phyloP scores from a whole-genome alignment of 2,329 filamentous ascomycete genomes.

The Alternaria brassicicola region DNA sequence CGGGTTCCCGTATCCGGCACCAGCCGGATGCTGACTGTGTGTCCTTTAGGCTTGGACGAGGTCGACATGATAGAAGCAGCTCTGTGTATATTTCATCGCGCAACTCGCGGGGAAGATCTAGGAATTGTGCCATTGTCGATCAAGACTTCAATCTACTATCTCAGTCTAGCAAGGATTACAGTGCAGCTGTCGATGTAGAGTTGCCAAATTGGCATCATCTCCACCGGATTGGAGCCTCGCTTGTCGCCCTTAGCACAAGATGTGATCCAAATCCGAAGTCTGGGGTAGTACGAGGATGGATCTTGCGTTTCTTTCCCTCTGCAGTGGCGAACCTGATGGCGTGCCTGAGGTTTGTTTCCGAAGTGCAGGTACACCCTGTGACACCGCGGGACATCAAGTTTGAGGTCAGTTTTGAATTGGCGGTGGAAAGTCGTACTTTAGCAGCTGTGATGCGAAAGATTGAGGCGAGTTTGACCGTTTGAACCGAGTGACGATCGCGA shows the following conservation, averaged over 20 bases:
- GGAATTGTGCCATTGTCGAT: slow-evolving; percentile 32
- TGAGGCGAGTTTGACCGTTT: background rate
- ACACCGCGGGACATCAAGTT: background rate
- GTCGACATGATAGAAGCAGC: slow-evolving; percentile 31
- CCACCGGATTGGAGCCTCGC: background rate
- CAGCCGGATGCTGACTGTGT: slow-evolving; percentile 25
- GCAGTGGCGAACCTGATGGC: background rate
- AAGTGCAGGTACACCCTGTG: slow-evolving; percentile 5
- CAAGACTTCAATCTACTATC: background rate
- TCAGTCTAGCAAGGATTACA: background rate
- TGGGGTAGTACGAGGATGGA: background rate
- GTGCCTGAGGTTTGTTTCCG: slow-evolving; percentile 12
- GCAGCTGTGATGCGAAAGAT: background rate
- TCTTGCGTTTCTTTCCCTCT: background rate
- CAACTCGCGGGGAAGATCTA: slow-evolving; percentile 41
- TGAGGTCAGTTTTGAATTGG: slow-evolving; percentile 5
- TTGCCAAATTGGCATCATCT: background rate
- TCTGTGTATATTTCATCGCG: slow-evolving; percentile 43
- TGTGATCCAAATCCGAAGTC: background rate
- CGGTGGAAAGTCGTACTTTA: background rate
- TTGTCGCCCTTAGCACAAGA: background rate
- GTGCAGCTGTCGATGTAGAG: background rate
- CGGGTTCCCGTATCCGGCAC: slow-evolving; percentile 23
- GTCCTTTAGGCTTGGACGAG: slow-evolving; percentile 26
- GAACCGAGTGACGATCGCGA: background rate